Evolutionary conservation across 495 filamentous ascomycete species (phyloP).

Genomic region (Geopyxis carbonaria): DNA sequence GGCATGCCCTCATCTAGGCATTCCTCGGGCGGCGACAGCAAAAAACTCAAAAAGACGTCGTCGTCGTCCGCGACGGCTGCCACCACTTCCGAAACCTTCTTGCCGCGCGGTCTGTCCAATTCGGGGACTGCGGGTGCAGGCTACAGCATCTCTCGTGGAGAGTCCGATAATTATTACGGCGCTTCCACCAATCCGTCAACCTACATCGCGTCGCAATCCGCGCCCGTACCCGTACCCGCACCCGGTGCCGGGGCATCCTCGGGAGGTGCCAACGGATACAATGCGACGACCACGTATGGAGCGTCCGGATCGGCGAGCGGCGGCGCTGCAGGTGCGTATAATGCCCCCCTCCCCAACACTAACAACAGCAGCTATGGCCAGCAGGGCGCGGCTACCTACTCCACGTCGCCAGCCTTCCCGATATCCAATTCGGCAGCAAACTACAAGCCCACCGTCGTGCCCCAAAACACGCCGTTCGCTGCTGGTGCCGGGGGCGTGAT

Average conservation of each 20-base stretch:
- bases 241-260: conserved; percentile 8
- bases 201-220: conserved; percentile 8
- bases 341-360: conserved; percentile 9
- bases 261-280: not conserved
- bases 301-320: not conserved
- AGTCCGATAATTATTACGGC: conserved; percentile 12
- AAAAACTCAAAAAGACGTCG: not conserved
- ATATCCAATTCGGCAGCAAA: conserved; percentile 2
- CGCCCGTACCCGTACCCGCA: conserved; percentile 7
- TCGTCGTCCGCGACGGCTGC: not conserved
- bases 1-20: too few relatives aligned
- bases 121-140: conserved; percentile 5
- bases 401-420: not conserved
- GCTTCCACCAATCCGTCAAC: conserved; percentile 1
- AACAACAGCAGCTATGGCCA: conserved; percentile 2
- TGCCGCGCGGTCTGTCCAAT: conserved; percentile 11
- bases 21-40: not conserved
- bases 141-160: conserved; percentile 7
- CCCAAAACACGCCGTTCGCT: conserved; percentile 14
- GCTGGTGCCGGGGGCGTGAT: not conserved
- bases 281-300: not conserved
- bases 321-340: conserved; percentile 15
- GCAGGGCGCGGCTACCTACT: conserved; percentile 2
- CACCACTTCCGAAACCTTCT: conserved; percentile 7
- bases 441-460: conserved; percentile 16